phyloP scores from a whole-genome alignment of 1,284 basidiomycete species.

The Trametes versicolor region DNA sequence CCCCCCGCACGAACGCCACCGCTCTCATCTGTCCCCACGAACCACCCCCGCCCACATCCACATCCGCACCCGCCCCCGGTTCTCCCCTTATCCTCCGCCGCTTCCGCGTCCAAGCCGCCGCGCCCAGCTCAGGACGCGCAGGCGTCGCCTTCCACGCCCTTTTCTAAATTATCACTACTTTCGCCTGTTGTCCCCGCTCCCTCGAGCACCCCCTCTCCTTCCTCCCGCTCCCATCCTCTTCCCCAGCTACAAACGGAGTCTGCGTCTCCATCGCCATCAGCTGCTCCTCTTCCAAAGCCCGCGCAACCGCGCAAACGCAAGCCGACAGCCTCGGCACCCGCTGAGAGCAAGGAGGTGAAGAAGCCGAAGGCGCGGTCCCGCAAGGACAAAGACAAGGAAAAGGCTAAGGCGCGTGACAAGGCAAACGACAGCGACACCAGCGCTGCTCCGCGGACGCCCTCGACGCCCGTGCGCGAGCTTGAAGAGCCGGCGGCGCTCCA shows the following conservation, averaged over 20 bases:
- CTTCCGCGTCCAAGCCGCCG: slow-evolving; percentile 24
- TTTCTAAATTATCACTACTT: slow-evolving; percentile 50
- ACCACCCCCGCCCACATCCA: slow-evolving; percentile 43
- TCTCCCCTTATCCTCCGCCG: slow-evolving; percentile 23
- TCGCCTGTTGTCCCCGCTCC: slow-evolving; percentile 39
- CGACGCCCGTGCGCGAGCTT: slow-evolving; percentile 7
- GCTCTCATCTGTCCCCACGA: slow-evolving; percentile 34
- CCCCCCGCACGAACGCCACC: slow-evolving; percentile 52
- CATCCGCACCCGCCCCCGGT: slow-evolving; percentile 44
- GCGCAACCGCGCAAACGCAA: slow-evolving; percentile 12
- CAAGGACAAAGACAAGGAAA: slow-evolving; percentile 16
- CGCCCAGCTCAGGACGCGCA: slow-evolving; percentile 22
- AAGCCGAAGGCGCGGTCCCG: slow-evolving; percentile 20
- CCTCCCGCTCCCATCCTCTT: not conserved
- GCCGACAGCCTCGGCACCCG: slow-evolving; percentile 9
- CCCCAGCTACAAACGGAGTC: not conserved
- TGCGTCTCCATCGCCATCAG: slow-evolving; percentile 1
- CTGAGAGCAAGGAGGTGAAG: slow-evolving; percentile 14
- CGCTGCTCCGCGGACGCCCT: slow-evolving; percentile 6
- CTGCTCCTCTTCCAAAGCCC: not conserved
- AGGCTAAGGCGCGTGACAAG: slow-evolving; percentile 8
- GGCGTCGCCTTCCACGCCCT: slow-evolving; percentile 49
- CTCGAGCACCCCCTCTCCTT: not conserved
- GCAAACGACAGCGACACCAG: slow-evolving; percentile 10
- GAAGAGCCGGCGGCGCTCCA: slow-evolving; percentile 7